These are phyloP conservation scores for Saturnispora zaruensis DNA, from an alignment of 805 yeast species.

Conservation along the genomic window DNA sequence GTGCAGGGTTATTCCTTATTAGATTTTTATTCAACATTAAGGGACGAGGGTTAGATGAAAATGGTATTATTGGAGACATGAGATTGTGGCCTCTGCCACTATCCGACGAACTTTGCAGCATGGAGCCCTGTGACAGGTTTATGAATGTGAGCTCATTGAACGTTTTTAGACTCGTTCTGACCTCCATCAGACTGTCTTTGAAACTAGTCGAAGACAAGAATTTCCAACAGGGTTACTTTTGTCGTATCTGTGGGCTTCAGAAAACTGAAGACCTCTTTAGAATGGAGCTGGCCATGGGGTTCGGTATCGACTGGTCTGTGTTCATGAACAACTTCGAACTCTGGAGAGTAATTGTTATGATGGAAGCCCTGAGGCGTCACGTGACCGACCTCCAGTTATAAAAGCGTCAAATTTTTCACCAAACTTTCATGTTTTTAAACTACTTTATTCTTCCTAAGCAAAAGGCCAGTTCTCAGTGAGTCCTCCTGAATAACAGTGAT, in stretches of 20 bases:
- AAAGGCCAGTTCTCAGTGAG: background rate
- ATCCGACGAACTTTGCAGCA: background rate
- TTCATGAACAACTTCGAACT: slow-evolving; percentile 29
- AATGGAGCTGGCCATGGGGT: slow-evolving; percentile 34
- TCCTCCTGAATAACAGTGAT: background rate
- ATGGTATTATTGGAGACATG: slow-evolving; percentile 3
- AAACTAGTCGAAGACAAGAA: slow-evolving; percentile 38
- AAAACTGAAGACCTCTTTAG: slow-evolving; percentile 31
- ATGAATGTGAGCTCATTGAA: slow-evolving; percentile 30
- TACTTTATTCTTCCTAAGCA: background rate
- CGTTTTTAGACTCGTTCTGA: slow-evolving; percentile 33
- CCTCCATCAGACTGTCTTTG: slow-evolving; percentile 32
- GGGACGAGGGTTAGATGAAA: slow-evolving; percentile 8
- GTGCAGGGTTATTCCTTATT: slow-evolving; percentile 27
- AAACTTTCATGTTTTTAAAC: slow-evolving; percentile 3
- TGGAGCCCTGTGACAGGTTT: slow-evolving; percentile 13
- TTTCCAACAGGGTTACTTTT: slow-evolving; percentile 34
- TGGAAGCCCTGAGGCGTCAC: slow-evolving; percentile 9
- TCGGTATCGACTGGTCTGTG: slow-evolving; percentile 33
- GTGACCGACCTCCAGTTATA: slow-evolving; percentile 2
- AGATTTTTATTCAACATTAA: slow-evolving; percentile 24
- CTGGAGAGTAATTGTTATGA: slow-evolving; percentile 27
- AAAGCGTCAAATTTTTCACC: background rate
- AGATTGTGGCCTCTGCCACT: slow-evolving; percentile 6
- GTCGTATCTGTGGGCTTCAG: slow-evolving; percentile 38